Conservation (phyloP, 2,329 filamentous ascomycete species). For the Diaporthe sp. region DNA sequence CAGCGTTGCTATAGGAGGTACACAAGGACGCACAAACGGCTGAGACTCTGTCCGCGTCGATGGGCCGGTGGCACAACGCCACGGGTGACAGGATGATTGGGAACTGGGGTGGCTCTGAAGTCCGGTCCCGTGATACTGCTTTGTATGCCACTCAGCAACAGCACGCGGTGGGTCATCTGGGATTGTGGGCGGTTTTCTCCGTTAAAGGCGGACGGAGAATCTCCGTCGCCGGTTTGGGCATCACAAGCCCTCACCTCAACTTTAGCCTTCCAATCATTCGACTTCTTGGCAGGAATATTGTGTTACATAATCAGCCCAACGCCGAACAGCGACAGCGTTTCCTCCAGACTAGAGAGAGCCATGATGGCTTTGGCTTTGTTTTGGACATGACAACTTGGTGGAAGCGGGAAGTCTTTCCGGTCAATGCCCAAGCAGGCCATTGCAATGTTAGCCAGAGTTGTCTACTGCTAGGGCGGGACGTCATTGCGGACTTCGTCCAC, state of each 20-base stretch:
- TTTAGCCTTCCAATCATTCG: conserved; percentile 16
- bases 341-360: too few species aligned
- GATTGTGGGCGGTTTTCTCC: conserved; percentile 11
- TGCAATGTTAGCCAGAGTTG: background rate
- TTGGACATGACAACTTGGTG: background rate
- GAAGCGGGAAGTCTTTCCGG: background rate
- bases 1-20: background rate
- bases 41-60: background rate
- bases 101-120: background rate
- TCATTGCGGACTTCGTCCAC: background rate
- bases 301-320: background rate
- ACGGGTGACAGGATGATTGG: background rate
- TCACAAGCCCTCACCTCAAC: background rate
- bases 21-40: background rate
- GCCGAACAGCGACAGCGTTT: background rate
- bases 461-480: background rate
- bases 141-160: background rate
- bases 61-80: conserved; percentile 4
- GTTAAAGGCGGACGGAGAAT: conserved; percentile 2
- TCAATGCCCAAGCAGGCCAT: background rate
- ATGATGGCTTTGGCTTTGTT: too few species aligned
- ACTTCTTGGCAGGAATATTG: background rate
- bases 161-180: conserved; percentile 10
- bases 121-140: background rate
- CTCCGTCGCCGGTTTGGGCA: conserved; percentile 5